These are phyloP conservation scores for Hortiboletus rubellus DNA, from an alignment of 1,284 basidiomycete genomes.

Conservation along the genomic window DNA sequence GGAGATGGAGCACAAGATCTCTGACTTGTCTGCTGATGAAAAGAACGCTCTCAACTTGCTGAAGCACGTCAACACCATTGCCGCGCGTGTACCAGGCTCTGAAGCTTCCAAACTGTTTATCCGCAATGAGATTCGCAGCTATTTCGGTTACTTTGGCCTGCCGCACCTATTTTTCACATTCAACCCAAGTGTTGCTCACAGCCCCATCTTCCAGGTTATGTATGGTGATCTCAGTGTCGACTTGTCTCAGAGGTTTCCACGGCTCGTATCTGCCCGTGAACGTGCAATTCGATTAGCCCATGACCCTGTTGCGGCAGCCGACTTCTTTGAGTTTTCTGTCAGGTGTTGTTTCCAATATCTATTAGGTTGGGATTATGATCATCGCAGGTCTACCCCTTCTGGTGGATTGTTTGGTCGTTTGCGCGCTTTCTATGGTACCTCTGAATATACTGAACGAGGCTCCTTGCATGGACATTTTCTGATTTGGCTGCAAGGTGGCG, in stretches of 20 bases:
- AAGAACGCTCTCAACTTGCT: neutral
- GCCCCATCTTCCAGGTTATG: constrained; percentile 19
- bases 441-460: constrained; percentile 16
- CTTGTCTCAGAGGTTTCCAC: constrained; percentile 1
- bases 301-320: constrained; percentile 11
- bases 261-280: neutral
- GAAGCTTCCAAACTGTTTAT: constrained; percentile 13
- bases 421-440: constrained; percentile 11
- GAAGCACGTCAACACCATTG: constrained; percentile 8
- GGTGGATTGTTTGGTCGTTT: constrained; percentile 12
- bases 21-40: neutral
- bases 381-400: neutral
- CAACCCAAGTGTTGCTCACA: constrained; percentile 9
- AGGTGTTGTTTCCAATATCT: constrained; percentile 5
- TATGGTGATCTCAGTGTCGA: constrained; percentile 6
- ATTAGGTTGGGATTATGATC: constrained; percentile 11
- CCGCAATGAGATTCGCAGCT: constrained; percentile 12
- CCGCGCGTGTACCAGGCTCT: constrained; percentile 8
- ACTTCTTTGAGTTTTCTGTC: constrained; percentile 10
- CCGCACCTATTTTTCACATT: constrained; percentile 17
- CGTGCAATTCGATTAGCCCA: neutral
- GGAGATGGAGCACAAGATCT: too few species aligned
- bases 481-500: constrained; percentile 6
- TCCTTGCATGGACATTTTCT: constrained; percentile 17
- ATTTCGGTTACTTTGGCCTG: constrained; percentile 10